Base-by-base conservation (phyloP, 2,329 filamentous ascomycete species). In the Karstenula rhodostoma region DNA sequence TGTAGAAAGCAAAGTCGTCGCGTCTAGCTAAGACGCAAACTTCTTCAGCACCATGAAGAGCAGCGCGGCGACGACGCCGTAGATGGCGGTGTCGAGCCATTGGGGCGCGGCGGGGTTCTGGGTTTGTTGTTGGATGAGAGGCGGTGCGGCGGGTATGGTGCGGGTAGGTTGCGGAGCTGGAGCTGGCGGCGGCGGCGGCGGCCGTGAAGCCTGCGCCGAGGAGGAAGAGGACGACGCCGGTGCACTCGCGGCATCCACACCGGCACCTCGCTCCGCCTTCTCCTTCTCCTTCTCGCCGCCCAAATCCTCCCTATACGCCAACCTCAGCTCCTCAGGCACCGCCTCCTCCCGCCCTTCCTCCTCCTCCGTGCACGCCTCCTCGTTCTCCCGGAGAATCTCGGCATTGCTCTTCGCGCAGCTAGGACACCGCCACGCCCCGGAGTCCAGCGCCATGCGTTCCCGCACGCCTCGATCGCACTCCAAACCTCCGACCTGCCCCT, bases 401-500 rank as follows among this genome's bases (percentile, higher is more conserved):
- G 81, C 84, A 72, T 96, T 96, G 10, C 82, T 85, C 78, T 85
- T 89, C 55, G 79, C 88, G 75, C 94, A 98, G 0, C 81, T 84
- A 0, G 82, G 74, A 78, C 95, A 98, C 56, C 80, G 85, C 85
- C 89, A 97, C 0, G 68, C 73, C 0, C 78, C 78, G 61, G 89
- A 93, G 70, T 90, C 87, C 49, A 74, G 80, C 4, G 95, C 95
- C 69, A 95, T 85, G 48, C 86, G 81, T 69, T 84, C 84, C 57
- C 94, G 83, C 53, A 91, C 87, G 5, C 83, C 65, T 19, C 67
- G 88, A 27, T 82, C 86, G 3, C 90, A 90, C 66, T 97, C 94
- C 70, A 98, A 83, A 0, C 95, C 95, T 13, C 95, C 95, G 1
- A 99, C 83, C 81, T 98, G 95, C 0, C 95, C 95, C 68, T 87